These are phyloP conservation scores for Termitomyces sp. DNA, from an alignment of 768 basidiomycete species.

Conservation along the genomic window DNA sequence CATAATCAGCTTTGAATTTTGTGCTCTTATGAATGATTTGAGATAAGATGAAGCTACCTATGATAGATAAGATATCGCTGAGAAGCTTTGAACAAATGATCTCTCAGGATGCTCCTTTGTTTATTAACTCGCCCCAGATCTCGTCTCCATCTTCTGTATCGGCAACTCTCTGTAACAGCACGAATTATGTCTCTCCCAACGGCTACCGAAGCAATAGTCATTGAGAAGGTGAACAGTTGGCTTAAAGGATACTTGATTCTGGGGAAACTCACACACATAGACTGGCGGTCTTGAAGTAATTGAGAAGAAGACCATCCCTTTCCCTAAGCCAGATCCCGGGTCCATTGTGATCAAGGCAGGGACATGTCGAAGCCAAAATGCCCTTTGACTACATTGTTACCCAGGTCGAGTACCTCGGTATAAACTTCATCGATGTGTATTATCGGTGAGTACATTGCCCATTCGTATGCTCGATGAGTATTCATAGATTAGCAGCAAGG, in stretches of 20 bases:
- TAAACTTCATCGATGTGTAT: conserved; percentile 90
- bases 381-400: background rate
- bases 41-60: background rate
- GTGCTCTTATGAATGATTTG: background rate
- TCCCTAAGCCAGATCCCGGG: conserved; percentile 54
- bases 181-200: conserved; percentile 48
- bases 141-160: conserved; percentile 14
- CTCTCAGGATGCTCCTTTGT: conserved; percentile 8
- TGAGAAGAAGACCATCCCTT: conserved; percentile 59
- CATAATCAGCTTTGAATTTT: background rate
- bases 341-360: conserved; percentile 50
- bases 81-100: background rate
- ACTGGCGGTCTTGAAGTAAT: conserved; percentile 76
- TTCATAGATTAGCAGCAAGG: conserved; percentile 35
- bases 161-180: conserved; percentile 22
- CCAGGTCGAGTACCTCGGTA: conserved; percentile 67
- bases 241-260: background rate
- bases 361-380: background rate
- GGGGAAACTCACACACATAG: conserved; percentile 16
- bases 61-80: background rate
- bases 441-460: conserved; percentile 42
- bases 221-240: conserved; percentile 32
- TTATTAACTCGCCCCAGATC: conserved; percentile 4
- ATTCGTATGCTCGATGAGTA: background rate
- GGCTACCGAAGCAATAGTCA: conserved; percentile 66